Percentiles rank a stretch among this genome's conserved stretches.
Conservation (phyloP, 1,284 basidiomycete genomes). For the Omphalotus olearius region DNA sequence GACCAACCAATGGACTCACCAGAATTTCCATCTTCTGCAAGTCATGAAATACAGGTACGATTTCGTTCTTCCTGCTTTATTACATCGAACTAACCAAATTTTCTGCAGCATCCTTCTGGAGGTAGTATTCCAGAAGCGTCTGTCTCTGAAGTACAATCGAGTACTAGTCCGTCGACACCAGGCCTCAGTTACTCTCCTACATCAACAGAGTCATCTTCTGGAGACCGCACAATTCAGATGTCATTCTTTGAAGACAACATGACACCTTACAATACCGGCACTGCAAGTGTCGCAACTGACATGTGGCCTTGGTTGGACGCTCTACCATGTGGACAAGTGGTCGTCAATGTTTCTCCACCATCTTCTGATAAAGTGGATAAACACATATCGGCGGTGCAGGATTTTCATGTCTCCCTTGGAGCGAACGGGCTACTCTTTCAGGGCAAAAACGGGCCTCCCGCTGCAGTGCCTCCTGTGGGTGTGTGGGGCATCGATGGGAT, state of each 20-base stretch:
- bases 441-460: no score
- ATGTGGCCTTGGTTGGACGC: constrained; percentile 24
- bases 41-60: neutral
- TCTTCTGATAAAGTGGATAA: no score
- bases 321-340: constrained; percentile 7
- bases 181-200: constrained; percentile 52
- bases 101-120: neutral
- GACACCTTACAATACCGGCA: constrained; percentile 25
- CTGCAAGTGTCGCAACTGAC: constrained; percentile 15
- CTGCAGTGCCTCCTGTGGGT: neutral
- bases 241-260: constrained; percentile 38
- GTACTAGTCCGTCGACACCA: constrained; percentile 44
- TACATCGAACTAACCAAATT: neutral
- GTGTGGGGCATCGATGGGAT: neutral
- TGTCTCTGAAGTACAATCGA: constrained; percentile 18
- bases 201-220: constrained; percentile 45
- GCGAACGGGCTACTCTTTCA: no score
- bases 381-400: no score
- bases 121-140: neutral
- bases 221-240: constrained; percentile 53
- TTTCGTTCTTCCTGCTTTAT: neutral
- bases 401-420: no score
- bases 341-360: no score
- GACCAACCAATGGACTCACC: constrained; percentile 10
- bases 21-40: neutral